phyloP scores from a whole-genome alignment of 1,284 basidiomycete species.

The Schizophyllum amplum region DNA sequence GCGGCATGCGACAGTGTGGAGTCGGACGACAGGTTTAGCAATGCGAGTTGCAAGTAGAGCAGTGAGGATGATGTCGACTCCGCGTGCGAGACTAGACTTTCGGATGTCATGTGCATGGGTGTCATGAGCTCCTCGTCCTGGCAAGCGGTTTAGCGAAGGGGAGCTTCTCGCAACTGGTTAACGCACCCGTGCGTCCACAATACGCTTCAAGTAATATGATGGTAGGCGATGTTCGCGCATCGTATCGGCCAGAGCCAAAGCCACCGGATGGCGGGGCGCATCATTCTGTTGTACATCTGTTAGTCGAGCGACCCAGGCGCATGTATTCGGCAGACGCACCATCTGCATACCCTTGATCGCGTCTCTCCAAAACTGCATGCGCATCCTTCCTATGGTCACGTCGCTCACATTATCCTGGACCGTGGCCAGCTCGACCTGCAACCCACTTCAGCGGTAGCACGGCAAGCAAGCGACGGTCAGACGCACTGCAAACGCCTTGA shows the following conservation, averaged over 20 bases:
- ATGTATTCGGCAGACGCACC: conserved; percentile 33
- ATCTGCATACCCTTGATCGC: conserved; percentile 66
- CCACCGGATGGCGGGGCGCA: conserved; percentile 79
- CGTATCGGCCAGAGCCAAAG: conserved; percentile 63
- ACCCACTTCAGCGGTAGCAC: conserved; percentile 10
- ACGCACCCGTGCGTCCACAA: conserved; percentile 80
- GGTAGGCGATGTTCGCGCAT: conserved; percentile 44
- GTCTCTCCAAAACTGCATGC: conserved; percentile 92
- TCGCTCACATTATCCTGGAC: conserved; percentile 78
- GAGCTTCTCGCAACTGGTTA: conserved; percentile 6
- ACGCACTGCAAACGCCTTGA: conserved; percentile 85
- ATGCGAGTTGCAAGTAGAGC: conserved; percentile 71
- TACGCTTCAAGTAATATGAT: conserved; percentile 75
- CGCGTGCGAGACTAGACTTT: conserved; percentile 63
- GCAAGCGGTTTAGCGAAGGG: conserved; percentile 11
- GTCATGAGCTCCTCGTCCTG: conserved; percentile 71
- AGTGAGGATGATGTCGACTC: conserved; percentile 77
- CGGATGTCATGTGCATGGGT: conserved; percentile 63
- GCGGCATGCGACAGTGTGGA: conserved; percentile 64
- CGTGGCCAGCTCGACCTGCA: conserved; percentile 76
- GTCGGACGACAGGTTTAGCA: conserved; percentile 58
- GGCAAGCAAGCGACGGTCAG: conserved; percentile 9
- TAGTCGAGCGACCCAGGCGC: conserved; percentile 4
- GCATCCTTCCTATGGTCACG: conserved; percentile 76
- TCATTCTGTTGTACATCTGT: conserved; percentile 40